phyloP scores from a whole-genome alignment of 345 rosid genomes.

The Abelmoschus esculentus region DNA sequence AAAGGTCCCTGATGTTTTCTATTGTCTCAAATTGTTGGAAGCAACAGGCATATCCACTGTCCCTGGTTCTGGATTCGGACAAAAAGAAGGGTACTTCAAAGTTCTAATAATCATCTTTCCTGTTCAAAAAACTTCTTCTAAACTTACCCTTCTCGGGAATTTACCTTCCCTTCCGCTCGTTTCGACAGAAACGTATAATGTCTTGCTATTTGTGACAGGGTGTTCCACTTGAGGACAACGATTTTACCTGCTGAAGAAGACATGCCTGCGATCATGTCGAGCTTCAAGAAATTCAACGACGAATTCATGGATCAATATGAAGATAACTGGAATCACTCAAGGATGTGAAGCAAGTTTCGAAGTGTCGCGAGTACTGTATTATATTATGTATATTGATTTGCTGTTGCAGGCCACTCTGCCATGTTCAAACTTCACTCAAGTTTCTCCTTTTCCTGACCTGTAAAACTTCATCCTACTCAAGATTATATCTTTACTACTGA shows the following conservation, averaged over 20 bases:
- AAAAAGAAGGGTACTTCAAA: conserved; percentile 75
- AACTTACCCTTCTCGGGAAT: no score
- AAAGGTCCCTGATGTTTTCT: conserved; percentile 91
- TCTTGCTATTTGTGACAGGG: conserved; percentile 29
- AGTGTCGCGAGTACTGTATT: conserved; percentile 21
- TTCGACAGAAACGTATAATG: background rate
- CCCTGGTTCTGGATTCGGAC: conserved; percentile 99
- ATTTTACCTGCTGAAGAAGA: conserved; percentile 93
- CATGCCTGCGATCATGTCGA: conserved; percentile 86
- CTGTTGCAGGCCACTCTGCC: conserved; percentile 15
- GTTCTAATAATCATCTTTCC: no score
- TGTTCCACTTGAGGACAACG: conserved; percentile 91
- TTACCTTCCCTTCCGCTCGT: background rate
- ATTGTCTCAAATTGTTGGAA: conserved; percentile 92
- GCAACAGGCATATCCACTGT: conserved; percentile 99
- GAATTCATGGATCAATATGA: conserved; percentile 92
- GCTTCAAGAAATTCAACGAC: conserved; percentile 96
- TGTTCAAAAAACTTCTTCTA: no score
- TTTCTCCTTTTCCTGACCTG: background rate
- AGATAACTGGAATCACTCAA: conserved; percentile 61
- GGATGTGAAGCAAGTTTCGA: conserved; percentile 42
- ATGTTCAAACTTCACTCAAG: conserved; percentile 5
- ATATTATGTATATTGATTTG: conserved; percentile 10
- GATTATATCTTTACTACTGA: no score
- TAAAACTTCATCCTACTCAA: conserved; percentile 9